Percentiles rank a stretch among this genome's conserved stretches.
These are phyloP conservation scores for Ceratobasidium sp. DNA, from an alignment of 1,284 basidiomycete species.

Conservation along the genomic window DNA sequence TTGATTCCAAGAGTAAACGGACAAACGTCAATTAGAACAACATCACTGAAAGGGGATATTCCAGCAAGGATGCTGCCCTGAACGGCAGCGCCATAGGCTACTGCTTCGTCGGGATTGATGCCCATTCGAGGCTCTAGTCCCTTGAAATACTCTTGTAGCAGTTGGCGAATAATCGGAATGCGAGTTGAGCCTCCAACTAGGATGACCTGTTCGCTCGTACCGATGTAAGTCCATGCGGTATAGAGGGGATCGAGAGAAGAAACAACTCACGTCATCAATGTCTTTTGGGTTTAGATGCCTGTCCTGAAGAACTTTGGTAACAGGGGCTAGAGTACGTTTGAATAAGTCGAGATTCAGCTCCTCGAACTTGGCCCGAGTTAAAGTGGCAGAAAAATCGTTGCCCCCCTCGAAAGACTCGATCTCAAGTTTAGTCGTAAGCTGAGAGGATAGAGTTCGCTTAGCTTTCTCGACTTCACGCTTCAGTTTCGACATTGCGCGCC, in stretches of 20 bases:
- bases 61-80: conserved; percentile 67
- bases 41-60: too few species aligned
- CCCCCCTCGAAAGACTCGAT: conserved; percentile 75
- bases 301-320: conserved; percentile 99
- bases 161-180: conserved; percentile 99
- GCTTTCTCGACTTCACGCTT: conserved; percentile 66
- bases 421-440: conserved; percentile 70
- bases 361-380: conserved; percentile 99
- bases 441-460: conserved; percentile 70
- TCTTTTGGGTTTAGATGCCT: conserved; percentile 97
- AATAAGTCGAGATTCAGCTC: conserved; percentile 96
- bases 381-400: conserved; percentile 95
- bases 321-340: conserved; percentile 98
- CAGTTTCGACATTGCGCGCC: conserved; percentile 66
- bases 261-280: conserved; percentile 60
- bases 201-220: conserved; percentile 70
- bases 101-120: conserved; percentile 99
- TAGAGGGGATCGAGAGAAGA: background rate
- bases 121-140: conserved; percentile 95
- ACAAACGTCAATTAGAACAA: conserved; percentile 64
- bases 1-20: conserved; percentile 88
- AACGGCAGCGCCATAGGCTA: conserved; percentile 99
- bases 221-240: background rate
- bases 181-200: conserved; percentile 99
- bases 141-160: conserved; percentile 98